phyloP scores from a whole-genome alignment of 2,329 filamentous ascomycete genomes.

The Stemphylium beticola region DNA sequence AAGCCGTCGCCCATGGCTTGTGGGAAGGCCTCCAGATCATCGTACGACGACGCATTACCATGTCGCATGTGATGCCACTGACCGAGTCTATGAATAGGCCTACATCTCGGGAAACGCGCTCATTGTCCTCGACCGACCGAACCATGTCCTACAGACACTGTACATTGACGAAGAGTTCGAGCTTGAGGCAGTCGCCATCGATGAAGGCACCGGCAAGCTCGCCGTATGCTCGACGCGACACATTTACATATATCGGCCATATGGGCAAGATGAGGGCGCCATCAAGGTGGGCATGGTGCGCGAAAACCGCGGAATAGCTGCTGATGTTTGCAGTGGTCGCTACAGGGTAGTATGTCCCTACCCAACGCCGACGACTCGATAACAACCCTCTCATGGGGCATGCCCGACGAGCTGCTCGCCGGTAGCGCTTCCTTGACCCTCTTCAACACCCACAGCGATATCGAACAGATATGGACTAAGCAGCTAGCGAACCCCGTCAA shows the following conservation, averaged over 20 bases:
- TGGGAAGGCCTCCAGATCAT: constrained; percentile 77
- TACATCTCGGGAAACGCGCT: constrained; percentile 92
- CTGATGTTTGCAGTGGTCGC: constrained; percentile 59
- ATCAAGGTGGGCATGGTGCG: constrained; percentile 66
- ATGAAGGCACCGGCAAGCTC: constrained; percentile 84
- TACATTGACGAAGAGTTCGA: constrained; percentile 77
- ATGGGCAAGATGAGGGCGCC: constrained; percentile 71
- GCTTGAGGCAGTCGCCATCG: constrained; percentile 79
- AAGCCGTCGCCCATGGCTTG: constrained; percentile 74
- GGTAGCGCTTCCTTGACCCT: constrained; percentile 74
- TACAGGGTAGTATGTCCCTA: constrained; percentile 64
- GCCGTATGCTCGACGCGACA: constrained; percentile 71
- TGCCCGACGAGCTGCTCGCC: constrained; percentile 81
- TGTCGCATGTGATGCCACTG: constrained; percentile 8
- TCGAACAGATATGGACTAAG: constrained; percentile 74
- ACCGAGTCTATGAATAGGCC: constrained; percentile 57
- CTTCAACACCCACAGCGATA: constrained; percentile 63
- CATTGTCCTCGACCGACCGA: constrained; percentile 77
- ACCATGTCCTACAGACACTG: constrained; percentile 83
- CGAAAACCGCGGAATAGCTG: constrained; percentile 16
- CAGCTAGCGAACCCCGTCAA: constrained; percentile 74
- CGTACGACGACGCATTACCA: constrained; percentile 57
- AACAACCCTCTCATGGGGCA: constrained; percentile 82
- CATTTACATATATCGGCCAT: constrained; percentile 80
- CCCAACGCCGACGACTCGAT: constrained; percentile 56